phyloP scores from a whole-genome alignment of 768 basidiomycete genomes.

The Tephrocybe rancida region DNA sequence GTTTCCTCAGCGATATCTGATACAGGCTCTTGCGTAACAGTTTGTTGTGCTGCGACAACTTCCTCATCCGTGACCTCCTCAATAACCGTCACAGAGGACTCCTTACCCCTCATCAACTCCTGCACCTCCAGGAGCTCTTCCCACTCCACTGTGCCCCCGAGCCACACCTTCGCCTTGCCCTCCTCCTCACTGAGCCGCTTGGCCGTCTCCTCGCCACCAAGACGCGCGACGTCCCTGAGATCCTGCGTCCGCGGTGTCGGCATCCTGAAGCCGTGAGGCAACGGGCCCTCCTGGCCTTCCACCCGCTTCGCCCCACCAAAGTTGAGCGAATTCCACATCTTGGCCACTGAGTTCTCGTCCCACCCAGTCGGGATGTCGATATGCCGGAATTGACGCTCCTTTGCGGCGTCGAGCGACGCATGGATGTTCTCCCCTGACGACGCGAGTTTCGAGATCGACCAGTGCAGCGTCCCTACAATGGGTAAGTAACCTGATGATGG shows the following conservation, averaged over 20 bases:
- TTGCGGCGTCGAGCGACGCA: constrained; percentile 29
- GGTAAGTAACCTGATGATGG: not conserved
- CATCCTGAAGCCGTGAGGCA: constrained; percentile 34
- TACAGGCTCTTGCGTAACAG: not conserved
- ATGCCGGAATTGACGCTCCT: constrained; percentile 46
- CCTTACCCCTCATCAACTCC: not conserved
- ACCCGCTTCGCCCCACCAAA: constrained; percentile 33
- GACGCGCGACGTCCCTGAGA: constrained; percentile 49
- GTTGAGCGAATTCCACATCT: constrained; percentile 48
- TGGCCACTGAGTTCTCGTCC: constrained; percentile 38
- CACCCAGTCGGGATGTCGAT: constrained; percentile 54
- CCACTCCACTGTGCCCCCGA: constrained; percentile 24
- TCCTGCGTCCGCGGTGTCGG: constrained; percentile 34
- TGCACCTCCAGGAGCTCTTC: not conserved
- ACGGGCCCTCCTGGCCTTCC: constrained; percentile 27
- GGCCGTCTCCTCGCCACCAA: constrained; percentile 44
- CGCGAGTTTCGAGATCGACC: constrained; percentile 48
- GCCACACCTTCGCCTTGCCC: constrained; percentile 49
- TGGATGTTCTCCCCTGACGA: constrained; percentile 36
- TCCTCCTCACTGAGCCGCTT: constrained; percentile 34
- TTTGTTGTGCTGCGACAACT: not conserved
- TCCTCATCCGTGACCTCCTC: not conserved
- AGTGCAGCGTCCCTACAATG: constrained; percentile 61
- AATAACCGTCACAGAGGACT: not conserved
- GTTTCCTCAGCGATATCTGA: too few relatives aligned